Evolutionary conservation across 2,329 filamentous ascomycete species (phyloP), one percentile per base, ranked within the genome.

Genomic region (Calonectria fujianensis): DNA sequence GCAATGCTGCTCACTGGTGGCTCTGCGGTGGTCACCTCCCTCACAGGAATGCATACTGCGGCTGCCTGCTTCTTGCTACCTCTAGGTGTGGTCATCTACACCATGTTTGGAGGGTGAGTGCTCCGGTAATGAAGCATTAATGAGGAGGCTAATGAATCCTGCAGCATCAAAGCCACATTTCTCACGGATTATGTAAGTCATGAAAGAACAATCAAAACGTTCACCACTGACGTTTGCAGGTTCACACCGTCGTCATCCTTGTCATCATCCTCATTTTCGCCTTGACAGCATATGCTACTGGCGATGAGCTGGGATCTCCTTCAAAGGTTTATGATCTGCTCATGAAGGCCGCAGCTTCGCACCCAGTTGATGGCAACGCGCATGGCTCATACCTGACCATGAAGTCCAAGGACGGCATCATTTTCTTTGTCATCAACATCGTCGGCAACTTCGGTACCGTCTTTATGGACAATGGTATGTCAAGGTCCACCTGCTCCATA

Each of bases 361-460:
- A 63, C 37, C 57, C 57, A 29, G 57, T 98, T 8, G 90, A 90
- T 0, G 95, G 96, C 20, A 98, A 98, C 83, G 89, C 92, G 0
- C 90, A 92, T 16, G 95, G 96, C 29, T 95, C 93, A 82, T 98
- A 98, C 80, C 86, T 98, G 35, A 98, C 96, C 0, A 97, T 98
- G 95, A 88, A 90, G 6, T 82, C 82, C 4, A 75, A 78, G 45
- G 93, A 96, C 79, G 95, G 95, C 18, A 94, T 91, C 39, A 94
- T 96, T 75, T 98, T 98, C 88, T 97, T 97, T 85, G 92, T 97
- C 66, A 97, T 97, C 86, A 97, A 97, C 85, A 93, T 86, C 32
- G 93, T 96, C 61, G 94, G 94, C 63, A 96, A 96, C 85, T 97
- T 96, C 75, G 93, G 90, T 73, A 96, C 94, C 3, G 94, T 97